These are phyloP conservation scores for Falciphora oryzae DNA, from an alignment of 2,329 filamentous ascomycete genomes.

Conservation along the genomic window DNA sequence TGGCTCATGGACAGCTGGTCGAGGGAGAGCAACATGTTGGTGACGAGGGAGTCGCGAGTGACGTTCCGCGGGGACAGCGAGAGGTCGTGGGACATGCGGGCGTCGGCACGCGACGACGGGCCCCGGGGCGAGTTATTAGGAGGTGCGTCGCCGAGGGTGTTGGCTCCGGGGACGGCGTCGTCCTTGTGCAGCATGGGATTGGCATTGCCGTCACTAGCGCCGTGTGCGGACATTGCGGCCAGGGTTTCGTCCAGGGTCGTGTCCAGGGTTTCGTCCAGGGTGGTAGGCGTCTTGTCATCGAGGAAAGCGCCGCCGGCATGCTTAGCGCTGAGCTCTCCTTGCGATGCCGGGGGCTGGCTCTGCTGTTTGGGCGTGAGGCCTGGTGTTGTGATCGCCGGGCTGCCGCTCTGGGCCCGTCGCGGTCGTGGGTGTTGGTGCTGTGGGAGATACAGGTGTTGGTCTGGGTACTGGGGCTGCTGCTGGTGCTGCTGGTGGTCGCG, in stretches of 20 bases:
- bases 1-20: conserved; percentile 68
- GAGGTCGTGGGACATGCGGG: conserved; percentile 75
- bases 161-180: neutral
- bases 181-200: conserved; percentile 8
- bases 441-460: neutral
- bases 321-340: conserved; percentile 3
- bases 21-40: conserved; percentile 91
- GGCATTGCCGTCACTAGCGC: conserved; percentile 10
- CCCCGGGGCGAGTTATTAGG: neutral
- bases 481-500: conserved; percentile 4
- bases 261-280: conserved; percentile 1
- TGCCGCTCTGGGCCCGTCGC: neutral
- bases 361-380: conserved; percentile 19
- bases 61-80: conserved; percentile 71
- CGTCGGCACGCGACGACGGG: conserved; percentile 20
- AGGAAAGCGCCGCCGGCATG: conserved; percentile 7
- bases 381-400: neutral
- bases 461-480: conserved; percentile 3
- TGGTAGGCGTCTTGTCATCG: conserved; percentile 9
- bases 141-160: neutral
- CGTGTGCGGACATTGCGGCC: conserved; percentile 9
- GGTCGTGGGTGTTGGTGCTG: neutral
- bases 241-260: neutral
- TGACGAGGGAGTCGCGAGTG: conserved; percentile 77
- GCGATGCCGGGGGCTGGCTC: conserved; percentile 23